phyloP scores from a whole-genome alignment of 2,329 filamentous ascomycete species.

The Clonostachys chloroleuca region DNA sequence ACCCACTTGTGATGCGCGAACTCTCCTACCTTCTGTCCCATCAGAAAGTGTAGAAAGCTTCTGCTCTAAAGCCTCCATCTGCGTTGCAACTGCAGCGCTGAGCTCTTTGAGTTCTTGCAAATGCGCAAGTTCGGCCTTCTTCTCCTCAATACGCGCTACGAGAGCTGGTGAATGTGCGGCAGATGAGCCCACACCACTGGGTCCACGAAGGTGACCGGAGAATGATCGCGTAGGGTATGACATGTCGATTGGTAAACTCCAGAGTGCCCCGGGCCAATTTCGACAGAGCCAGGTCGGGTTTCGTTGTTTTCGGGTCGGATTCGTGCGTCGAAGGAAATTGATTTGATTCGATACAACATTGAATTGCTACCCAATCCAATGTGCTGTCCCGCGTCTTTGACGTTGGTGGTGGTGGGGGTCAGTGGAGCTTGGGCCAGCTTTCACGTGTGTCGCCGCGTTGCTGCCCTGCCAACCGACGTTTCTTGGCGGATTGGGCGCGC shows the following conservation, averaged over 20 bases:
- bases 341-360: not conserved
- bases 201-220: constrained; percentile 63
- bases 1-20: not conserved
- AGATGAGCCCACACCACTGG: constrained; percentile 42
- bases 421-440: no score
- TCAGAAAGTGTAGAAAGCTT: constrained; percentile 75
- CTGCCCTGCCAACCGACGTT: constrained; percentile 20
- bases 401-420: no score
- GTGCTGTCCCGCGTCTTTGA: not conserved
- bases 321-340: no score
- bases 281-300: no score
- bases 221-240: constrained; percentile 53
- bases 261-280: not conserved
- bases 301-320: no score
- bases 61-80: constrained; percentile 79
- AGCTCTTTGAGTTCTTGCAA: constrained; percentile 74
- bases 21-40: constrained; percentile 67
- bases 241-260: constrained; percentile 28
- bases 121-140: constrained; percentile 77
- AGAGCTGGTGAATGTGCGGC: constrained; percentile 66
- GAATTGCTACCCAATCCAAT: not conserved
- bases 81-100: constrained; percentile 71
- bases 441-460: not conserved
- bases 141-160: constrained; percentile 75
- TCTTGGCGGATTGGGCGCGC: constrained; percentile 6